Evolutionary conservation across 345 rosid genomes (phyloP).

Genomic region (Cardamine chenopodiifolia): DNA sequence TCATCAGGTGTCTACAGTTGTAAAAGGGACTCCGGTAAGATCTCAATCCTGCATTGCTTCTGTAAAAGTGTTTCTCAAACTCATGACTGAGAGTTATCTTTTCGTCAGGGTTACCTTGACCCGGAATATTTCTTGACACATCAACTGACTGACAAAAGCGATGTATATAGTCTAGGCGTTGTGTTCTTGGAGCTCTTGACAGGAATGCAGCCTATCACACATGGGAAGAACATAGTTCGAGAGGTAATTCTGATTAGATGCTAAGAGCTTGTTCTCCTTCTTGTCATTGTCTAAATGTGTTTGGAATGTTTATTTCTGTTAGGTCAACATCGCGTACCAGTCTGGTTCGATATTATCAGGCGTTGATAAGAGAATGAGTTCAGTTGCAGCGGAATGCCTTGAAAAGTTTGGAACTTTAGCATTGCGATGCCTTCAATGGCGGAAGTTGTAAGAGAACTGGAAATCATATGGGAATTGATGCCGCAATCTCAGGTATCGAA

Average conservation of each 20-base stretch:
- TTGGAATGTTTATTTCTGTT: conserved; percentile 19
- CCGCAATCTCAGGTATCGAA: conserved; percentile 53
- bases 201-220: conserved; percentile 91
- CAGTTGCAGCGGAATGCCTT: conserved; percentile 81
- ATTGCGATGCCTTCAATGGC: conserved; percentile 83
- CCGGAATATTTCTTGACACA: conserved; percentile 95
- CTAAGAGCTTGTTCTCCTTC: not conserved
- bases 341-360: conserved; percentile 76
- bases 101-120: conserved; percentile 89
- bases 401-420: conserved; percentile 79
- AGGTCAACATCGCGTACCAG: conserved; percentile 73
- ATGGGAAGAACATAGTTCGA: conserved; percentile 92
- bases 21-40: conserved; percentile 88
- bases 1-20: conserved; percentile 82
- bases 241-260: conserved; percentile 57
- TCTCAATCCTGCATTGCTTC: conserved; percentile 9
- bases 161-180: conserved; percentile 93
- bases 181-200: conserved; percentile 92
- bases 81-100: conserved; percentile 16
- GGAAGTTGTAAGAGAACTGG: conserved; percentile 86
- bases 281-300: not conserved
- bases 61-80: conserved; percentile 11
- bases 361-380: conserved; percentile 86
- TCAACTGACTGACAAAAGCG: conserved; percentile 93
- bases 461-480: conserved; percentile 61